phyloP scores from a whole-genome alignment of 140 eudicot species.

The Bidens hawaiensis region DNA sequence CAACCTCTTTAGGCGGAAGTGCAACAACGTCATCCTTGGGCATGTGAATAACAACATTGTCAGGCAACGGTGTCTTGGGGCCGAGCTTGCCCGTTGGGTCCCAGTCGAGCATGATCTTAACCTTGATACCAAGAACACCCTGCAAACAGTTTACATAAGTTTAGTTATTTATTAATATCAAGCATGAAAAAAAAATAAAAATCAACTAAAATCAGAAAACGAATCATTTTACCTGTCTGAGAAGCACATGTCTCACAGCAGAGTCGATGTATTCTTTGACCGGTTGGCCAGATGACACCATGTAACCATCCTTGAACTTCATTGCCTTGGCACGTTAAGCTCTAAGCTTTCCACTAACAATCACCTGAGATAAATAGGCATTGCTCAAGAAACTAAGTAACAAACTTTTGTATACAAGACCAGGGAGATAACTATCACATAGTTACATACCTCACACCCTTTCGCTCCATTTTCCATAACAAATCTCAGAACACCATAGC shows the following conservation, averaged over 20 bases:
- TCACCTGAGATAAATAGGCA: constrained; percentile 33
- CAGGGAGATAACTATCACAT: no score
- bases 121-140: constrained; percentile 89
- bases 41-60: constrained; percentile 56
- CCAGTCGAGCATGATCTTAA: constrained; percentile 86
- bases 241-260: constrained; percentile 75
- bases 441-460: constrained; percentile 57
- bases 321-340: constrained; percentile 70
- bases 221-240: constrained; percentile 36
- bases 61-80: constrained; percentile 67
- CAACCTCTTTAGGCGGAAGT: constrained; percentile 36
- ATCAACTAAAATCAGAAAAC: neutral
- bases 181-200: neutral
- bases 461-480: constrained; percentile 74
- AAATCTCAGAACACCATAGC: constrained; percentile 79
- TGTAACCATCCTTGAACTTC: constrained; percentile 70
- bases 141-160: neutral
- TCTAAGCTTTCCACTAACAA: constrained; percentile 73
- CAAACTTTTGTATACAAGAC: neutral
- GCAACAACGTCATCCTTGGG: constrained; percentile 48
- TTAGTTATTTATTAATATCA: neutral
- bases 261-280: constrained; percentile 72
- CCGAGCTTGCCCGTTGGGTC: constrained; percentile 77
- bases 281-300: constrained; percentile 90
- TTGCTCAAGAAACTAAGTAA: neutral